These are phyloP conservation scores for Solanum infundibuliforme DNA, from an alignment of 257 asterid genomes.

Conservation along the genomic window DNA sequence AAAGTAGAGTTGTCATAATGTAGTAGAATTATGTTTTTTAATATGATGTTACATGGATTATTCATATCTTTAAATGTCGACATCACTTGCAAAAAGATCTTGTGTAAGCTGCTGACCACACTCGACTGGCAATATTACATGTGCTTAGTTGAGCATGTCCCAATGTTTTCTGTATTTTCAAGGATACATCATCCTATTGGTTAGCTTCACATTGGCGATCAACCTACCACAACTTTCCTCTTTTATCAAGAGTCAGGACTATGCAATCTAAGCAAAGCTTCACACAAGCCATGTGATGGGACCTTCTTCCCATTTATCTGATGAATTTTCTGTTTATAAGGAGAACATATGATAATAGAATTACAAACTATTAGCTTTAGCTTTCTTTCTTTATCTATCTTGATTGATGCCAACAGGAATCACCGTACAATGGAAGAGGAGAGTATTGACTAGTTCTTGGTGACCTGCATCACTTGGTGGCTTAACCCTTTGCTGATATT, in stretches of 20 bases:
- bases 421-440: constrained; percentile 74
- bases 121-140: neutral
- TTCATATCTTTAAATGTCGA: neutral
- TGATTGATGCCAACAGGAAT: constrained; percentile 38
- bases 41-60: neutral
- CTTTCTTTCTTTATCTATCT: neutral
- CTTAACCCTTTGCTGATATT: neutral
- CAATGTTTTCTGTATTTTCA: neutral
- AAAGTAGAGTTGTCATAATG: neutral
- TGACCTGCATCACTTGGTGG: neutral
- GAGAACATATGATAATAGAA: neutral
- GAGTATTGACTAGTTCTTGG: constrained; percentile 27
- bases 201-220: neutral
- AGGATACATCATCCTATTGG: neutral
- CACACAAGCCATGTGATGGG: neutral
- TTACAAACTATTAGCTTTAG: neutral
- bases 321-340: neutral
- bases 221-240: neutral
- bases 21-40: neutral
- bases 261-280: neutral
- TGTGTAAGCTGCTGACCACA: neutral
- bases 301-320: neutral
- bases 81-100: neutral
- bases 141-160: neutral
- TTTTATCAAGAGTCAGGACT: neutral